These are phyloP conservation scores for Prunella vulgaris DNA, from an alignment of 257 asterid species.

Conservation along the genomic window DNA sequence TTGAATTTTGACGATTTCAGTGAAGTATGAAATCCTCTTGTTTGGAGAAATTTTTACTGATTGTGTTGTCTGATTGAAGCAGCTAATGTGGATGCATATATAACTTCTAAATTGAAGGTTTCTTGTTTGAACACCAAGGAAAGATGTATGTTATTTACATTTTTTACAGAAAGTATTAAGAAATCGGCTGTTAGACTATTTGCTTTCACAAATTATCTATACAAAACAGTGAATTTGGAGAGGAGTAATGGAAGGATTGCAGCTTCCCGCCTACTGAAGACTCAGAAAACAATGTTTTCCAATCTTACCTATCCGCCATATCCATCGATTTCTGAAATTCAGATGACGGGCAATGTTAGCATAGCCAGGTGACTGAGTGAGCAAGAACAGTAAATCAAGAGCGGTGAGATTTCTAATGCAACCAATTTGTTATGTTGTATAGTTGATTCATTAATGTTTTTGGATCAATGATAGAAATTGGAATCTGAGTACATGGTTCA, in stretches of 20 bases:
- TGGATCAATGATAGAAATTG: not conserved
- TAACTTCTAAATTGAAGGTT: not conserved
- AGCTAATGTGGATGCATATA: not conserved
- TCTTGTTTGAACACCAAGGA: not conserved
- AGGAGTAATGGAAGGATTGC: slow-evolving; percentile 30
- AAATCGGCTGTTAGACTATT: not conserved
- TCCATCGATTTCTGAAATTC: slow-evolving; percentile 21
- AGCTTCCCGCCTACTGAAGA: slow-evolving; percentile 17
- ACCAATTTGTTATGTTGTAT: not conserved
- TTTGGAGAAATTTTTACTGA: not conserved
- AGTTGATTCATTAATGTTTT: slow-evolving; percentile 18
- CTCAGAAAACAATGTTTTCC: slow-evolving; percentile 24
- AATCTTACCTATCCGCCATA: slow-evolving; percentile 23
- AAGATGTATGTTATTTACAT: not conserved
- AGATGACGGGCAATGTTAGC: slow-evolving; percentile 8
- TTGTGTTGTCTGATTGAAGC: not conserved
- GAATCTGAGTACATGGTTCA: slow-evolving; percentile 25
- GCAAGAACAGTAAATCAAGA: slow-evolving; percentile 13
- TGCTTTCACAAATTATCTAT: not conserved
- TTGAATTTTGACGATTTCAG: not conserved
- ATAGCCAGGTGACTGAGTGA: slow-evolving; percentile 21
- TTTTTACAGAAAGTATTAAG: not conserved
- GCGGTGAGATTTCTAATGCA: slow-evolving; percentile 12
- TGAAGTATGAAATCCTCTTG: not conserved
- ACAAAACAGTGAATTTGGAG: slow-evolving; percentile 35